Evolutionary conservation across 2,329 filamentous ascomycete genomes (phyloP).

Genomic region (Claviceps humidiphila): DNA sequence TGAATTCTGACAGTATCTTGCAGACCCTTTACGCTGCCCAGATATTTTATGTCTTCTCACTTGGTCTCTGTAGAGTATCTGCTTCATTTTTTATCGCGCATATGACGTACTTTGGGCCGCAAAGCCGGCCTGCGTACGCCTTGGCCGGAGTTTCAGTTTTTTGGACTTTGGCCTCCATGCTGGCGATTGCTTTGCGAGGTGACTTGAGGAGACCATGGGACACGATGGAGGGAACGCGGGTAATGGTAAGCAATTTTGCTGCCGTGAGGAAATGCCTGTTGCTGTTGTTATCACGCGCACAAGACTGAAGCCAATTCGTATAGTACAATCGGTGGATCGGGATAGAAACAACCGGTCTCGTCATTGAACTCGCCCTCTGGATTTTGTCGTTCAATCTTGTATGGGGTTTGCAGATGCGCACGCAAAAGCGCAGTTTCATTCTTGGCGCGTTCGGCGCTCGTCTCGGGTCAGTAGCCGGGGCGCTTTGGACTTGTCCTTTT

Average conservation of each 20-base stretch:
- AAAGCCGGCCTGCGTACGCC: slow-evolving; percentile 2
- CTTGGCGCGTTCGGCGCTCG: slow-evolving; percentile 6
- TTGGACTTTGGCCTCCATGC: slow-evolving; percentile 3
- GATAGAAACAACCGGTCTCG: slow-evolving; percentile 3
- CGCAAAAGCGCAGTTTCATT: slow-evolving; percentile 1
- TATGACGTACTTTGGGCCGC: slow-evolving; percentile 4
- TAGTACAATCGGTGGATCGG: slow-evolving; percentile 3
- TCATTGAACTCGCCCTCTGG: slow-evolving; percentile 5
- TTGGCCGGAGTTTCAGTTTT: neutral
- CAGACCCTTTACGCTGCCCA: slow-evolving; percentile 4
- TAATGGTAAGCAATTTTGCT: neutral
- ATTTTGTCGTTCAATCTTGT: slow-evolving; percentile 4
- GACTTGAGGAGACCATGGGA: neutral
- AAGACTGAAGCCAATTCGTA: neutral
- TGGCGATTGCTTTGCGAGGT: neutral
- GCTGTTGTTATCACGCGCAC: neutral
- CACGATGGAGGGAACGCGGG: neutral
- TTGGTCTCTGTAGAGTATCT: slow-evolving; percentile 5
- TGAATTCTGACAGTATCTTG: neutral
- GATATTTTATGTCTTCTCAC: slow-evolving; percentile 3
- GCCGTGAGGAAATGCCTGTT: neutral
- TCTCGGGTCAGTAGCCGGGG: neutral
- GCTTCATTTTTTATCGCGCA: slow-evolving; percentile 4
- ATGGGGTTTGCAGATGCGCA: slow-evolving; percentile 4
- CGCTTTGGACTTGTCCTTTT: neutral